A percentile compares a stretch with the other conserved stretches of the same genome.
Evolutionary conservation across 371 early-diverging fungal genomes (phyloP).

Genomic region (Fennellomyces sp.): DNA sequence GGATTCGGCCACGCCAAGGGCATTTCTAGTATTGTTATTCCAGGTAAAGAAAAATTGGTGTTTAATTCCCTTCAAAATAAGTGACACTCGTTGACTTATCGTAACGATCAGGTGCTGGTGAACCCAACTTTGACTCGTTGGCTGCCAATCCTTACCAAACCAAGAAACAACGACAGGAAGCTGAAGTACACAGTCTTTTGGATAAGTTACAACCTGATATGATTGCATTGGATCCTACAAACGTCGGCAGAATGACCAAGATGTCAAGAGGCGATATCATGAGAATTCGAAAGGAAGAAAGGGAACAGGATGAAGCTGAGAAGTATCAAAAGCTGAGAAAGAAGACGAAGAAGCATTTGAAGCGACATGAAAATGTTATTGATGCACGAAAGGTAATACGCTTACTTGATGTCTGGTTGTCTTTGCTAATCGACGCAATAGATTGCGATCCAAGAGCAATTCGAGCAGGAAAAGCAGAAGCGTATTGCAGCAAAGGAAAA

Average conservation of each 20-base stretch:
- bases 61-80: neutral
- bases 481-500: slow-evolving; percentile 24
- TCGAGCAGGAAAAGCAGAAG: slow-evolving; percentile 26
- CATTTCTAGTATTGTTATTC: slow-evolving; percentile 86
- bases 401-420: too few species aligned
- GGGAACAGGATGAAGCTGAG: slow-evolving; percentile 55
- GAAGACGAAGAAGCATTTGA: slow-evolving; percentile 78
- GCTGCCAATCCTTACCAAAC: slow-evolving; percentile 97
- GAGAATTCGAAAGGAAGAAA: slow-evolving; percentile 33
- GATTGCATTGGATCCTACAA: slow-evolving; percentile 83
- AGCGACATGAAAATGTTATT: slow-evolving; percentile 73
- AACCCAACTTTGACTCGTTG: slow-evolving; percentile 95
- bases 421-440: too few species aligned
- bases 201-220: slow-evolving; percentile 93
- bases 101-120: slow-evolving; percentile 91
- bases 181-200: slow-evolving; percentile 90
- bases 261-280: slow-evolving; percentile 51
- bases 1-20: slow-evolving; percentile 90
- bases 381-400: slow-evolving; percentile 67
- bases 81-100: too few species aligned
- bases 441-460: slow-evolving; percentile 27
- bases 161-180: slow-evolving; percentile 87
- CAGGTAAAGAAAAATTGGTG: slow-evolving; percentile 59
- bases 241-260: slow-evolving; percentile 70
- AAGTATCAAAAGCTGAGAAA: slow-evolving; percentile 53